Percentiles rank a stretch among this genome's conserved stretches.
These are phyloP conservation scores for Vararia minispora DNA, from an alignment of 768 basidiomycete genomes.

Conservation along the genomic window DNA sequence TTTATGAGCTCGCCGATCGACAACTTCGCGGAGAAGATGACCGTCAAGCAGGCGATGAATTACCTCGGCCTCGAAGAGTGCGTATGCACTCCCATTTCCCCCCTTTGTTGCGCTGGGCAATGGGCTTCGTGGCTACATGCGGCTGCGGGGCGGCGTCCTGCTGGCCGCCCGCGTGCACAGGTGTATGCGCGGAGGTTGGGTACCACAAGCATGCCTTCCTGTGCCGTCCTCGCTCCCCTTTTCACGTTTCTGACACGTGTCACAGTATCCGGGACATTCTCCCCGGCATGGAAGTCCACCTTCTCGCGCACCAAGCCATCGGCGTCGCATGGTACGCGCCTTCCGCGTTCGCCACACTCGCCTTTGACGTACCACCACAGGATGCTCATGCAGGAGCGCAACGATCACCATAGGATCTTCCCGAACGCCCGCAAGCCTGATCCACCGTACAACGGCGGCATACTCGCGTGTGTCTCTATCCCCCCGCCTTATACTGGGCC, in stretches of 20 bases:
- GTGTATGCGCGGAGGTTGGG: too few species aligned
- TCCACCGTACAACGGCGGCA: slow-evolving; percentile 41
- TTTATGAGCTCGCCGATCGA: slow-evolving; percentile 53
- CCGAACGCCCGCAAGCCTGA: too few species aligned
- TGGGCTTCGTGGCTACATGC: too few species aligned
- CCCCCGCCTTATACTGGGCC: background rate
- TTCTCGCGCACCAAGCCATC: slow-evolving; percentile 66
- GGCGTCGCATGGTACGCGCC: slow-evolving; percentile 56
- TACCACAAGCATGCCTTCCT: too few species aligned
- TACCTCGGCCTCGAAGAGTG: slow-evolving; percentile 41
- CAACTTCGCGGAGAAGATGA: slow-evolving; percentile 40
- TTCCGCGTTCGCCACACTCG: background rate
- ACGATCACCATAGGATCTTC: too few species aligned
- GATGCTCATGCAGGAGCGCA: slow-evolving; percentile 60
- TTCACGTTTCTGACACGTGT: slow-evolving; percentile 2
- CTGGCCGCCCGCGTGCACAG: too few species aligned
- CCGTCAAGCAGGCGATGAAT: slow-evolving; percentile 40
- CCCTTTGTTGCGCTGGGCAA: background rate
- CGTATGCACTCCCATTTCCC: slow-evolving; percentile 8
- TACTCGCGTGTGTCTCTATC: slow-evolving; percentile 37
- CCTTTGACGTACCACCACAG: slow-evolving; percentile 23
- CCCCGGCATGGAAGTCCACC: slow-evolving; percentile 56
- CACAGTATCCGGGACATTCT: slow-evolving; percentile 41
- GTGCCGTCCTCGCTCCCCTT: background rate
- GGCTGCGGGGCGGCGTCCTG: too few species aligned